Conservation (phyloP, 441 rosid genomes). For the Melastoma candidum region DNA sequence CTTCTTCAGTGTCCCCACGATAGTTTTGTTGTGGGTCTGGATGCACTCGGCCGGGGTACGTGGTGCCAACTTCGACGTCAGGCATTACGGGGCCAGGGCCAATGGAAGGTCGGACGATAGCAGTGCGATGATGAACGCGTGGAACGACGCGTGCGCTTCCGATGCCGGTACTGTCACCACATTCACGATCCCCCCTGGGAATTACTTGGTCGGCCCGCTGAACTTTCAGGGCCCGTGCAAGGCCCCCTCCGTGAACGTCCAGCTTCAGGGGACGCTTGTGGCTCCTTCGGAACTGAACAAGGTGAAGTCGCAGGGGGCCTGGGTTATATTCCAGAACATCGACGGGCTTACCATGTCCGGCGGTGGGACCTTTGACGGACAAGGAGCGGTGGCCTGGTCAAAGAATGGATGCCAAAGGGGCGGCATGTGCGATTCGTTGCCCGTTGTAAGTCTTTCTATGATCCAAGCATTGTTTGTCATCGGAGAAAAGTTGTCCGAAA, state of each 20-base stretch:
- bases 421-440: constrained; percentile 19
- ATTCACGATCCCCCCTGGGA: constrained; percentile 37
- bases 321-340: constrained; percentile 34
- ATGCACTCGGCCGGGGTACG: background rate
- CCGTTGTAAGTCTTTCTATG: constrained; percentile 24
- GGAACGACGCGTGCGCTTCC: constrained; percentile 37
- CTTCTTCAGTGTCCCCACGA: background rate
- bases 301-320: constrained; percentile 11
- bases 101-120: constrained; percentile 6
- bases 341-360: constrained; percentile 32
- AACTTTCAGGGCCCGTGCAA: constrained; percentile 41
- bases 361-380: constrained; percentile 50
- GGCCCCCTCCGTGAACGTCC: constrained; percentile 21
- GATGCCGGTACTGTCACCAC: constrained; percentile 9
- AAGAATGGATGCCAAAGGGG: constrained; percentile 19
- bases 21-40: background rate
- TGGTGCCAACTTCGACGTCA: background rate
- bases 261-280: constrained; percentile 30
- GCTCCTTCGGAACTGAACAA: constrained; percentile 22
- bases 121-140: constrained; percentile 25
- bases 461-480: background rate
- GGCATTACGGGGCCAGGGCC: background rate
- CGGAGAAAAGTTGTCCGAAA: background rate
- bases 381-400: constrained; percentile 36
- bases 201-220: constrained; percentile 17